These are phyloP conservation scores for Geum urbanum DNA, from an alignment of 306 rosid genomes.

Conservation along the genomic window DNA sequence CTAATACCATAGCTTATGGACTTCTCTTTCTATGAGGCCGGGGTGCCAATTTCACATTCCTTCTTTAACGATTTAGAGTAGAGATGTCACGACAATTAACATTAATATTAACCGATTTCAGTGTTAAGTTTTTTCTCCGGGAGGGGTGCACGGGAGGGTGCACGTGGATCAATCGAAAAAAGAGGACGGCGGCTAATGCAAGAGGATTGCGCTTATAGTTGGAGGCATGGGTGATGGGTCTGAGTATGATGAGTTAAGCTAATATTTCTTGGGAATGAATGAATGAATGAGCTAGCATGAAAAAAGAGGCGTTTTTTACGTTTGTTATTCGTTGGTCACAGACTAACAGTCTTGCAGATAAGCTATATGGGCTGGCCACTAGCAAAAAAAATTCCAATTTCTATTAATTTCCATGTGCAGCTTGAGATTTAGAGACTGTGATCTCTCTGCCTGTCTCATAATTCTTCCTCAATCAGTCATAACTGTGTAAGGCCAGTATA, in stretches of 20 bases:
- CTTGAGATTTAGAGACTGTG: neutral
- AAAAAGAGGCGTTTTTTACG: neutral
- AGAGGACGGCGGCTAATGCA: conserved; percentile 14
- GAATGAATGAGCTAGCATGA: neutral
- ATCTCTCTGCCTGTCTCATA: too few species aligned
- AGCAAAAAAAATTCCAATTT: neutral
- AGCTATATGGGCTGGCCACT: neutral
- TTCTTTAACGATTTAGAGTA: neutral
- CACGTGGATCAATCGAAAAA: conserved; percentile 3
- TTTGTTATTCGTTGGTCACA: neutral
- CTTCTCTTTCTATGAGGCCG: too few species aligned
- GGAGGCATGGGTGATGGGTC: conserved; percentile 18
- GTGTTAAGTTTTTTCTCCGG: too few species aligned
- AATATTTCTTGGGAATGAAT: neutral
- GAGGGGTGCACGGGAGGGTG: neutral
- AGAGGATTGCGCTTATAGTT: conserved; percentile 1
- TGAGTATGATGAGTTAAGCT: neutral
- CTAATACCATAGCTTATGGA: too few species aligned
- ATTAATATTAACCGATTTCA: neutral
- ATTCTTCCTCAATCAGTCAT: too few species aligned
- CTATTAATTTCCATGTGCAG: neutral
- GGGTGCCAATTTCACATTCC: too few species aligned
- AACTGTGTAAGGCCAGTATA: too few species aligned
- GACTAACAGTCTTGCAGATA: conserved; percentile 1
- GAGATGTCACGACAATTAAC: neutral